Base-by-base conservation (phyloP, 345 rosid genomes). In the Brassica nigra region DNA sequence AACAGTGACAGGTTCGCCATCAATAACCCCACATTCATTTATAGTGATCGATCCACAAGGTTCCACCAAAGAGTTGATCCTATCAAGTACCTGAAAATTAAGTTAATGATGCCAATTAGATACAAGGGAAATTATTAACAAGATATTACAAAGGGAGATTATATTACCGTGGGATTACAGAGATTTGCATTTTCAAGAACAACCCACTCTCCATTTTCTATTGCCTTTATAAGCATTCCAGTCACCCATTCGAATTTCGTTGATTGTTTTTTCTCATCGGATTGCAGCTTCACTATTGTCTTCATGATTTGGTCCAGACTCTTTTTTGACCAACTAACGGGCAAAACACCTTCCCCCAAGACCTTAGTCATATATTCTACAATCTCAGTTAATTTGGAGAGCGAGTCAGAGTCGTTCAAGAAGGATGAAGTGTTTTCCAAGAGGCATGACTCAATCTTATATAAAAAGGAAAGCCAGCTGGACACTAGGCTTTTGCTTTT, bases 11-110 rank as follows among this genome's bases (percentile, higher is more conserved):
- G 97, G 97, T 82, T 88, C 85, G 52, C 99, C 99, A 86, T 92
- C 92, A 77, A 92, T 85, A 62, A 83, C 82, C 68, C 99, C 99
- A 75, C 98, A 85, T 84, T 95, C 99, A 83, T 87, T 95, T 62
- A 95, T 82, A 58, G 95, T 92, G 79, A 95, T 95, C 2, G 97
- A 80, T 80, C 99, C 99, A 78, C 87, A 79, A 47, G 91, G 87
- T 86, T 95, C 99, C 82, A 90, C 94, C 87, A 95, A 91, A 33
- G 99, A 95, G 85, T 95, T 95, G 81, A 95, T 92, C 77, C 99
- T 88, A 82, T 95, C 99, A 72, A 95, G 99, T 82, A 95, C 97
- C 99, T 95, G 80, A 76, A 54, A 77, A 20, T 12, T 12, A 34
- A 61, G 66, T 33, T 66, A 59, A 52, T 27, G 64, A 67, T 14